phyloP scores from a whole-genome alignment of 192 early-diverging fungal species.

The Coemansia sp. region DNA sequence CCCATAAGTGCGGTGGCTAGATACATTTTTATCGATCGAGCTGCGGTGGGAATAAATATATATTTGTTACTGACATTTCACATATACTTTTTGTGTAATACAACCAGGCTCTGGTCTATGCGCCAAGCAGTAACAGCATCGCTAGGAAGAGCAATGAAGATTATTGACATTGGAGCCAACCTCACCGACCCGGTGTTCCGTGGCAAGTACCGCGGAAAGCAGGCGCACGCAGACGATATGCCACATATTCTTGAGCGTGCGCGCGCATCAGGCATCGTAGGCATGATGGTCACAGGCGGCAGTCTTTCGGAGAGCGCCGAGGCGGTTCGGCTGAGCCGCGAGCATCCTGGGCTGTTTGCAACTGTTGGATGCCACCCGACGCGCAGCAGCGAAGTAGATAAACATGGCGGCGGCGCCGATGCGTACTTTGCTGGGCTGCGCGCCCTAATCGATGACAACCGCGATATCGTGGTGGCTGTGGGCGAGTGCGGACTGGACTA shows the following conservation, averaged over 20 bases:
- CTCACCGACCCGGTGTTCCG: constrained; percentile 86
- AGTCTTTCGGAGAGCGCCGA: constrained; percentile 59
- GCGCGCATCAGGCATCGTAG: constrained; percentile 62
- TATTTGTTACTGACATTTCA: too few species aligned
- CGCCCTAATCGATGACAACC: constrained; percentile 33
- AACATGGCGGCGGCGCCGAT: constrained; percentile 58
- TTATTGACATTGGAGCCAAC: constrained; percentile 85
- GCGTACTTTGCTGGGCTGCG: constrained; percentile 62
- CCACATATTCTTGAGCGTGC: constrained; percentile 65
- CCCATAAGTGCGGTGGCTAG: too few species aligned
- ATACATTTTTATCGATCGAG: neutral
- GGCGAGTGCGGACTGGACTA: constrained; percentile 97
- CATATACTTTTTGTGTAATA: neutral
- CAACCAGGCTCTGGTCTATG: neutral
- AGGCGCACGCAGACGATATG: constrained; percentile 73
- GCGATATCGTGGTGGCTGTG: constrained; percentile 77
- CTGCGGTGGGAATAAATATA: too few species aligned
- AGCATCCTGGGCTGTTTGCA: constrained; percentile 59
- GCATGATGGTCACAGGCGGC: constrained; percentile 84
- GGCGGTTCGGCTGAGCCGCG: constrained; percentile 60
- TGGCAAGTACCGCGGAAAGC: constrained; percentile 78
- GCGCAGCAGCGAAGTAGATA: constrained; percentile 70
- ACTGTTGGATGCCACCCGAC: constrained; percentile 90
- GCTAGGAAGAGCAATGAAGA: constrained; percentile 19
- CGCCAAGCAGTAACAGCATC: neutral